Evolutionary conservation across 2,329 filamentous ascomycete species (phyloP), one percentile per base, ranked within the genome.

Genomic region (Dothideomycetes sp.): DNA sequence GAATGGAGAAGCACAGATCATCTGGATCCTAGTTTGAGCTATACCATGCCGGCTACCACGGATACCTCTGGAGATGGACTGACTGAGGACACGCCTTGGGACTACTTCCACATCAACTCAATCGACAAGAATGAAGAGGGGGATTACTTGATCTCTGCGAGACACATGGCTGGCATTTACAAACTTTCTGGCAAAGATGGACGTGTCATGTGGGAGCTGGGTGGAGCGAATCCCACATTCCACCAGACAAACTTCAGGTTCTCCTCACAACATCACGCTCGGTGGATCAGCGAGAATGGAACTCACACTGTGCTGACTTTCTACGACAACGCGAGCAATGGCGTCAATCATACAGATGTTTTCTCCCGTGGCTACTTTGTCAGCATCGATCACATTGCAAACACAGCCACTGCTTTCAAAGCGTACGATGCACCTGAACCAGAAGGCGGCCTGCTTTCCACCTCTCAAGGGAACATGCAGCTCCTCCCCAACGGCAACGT

Each of bases 1-100:
- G 73, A 78, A 47, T 78, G 74, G 75, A 64, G 63, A 19, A 70
- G 68, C 45, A 55, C 77, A 8, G 71, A 76, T 41, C 69, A 77
- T 52, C 60, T 75, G n/a, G 59, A 64, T 32, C 70, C 69, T 2
- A 60, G 64, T 31, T 64, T 69, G 60, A 59, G 52, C 52, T 57
- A 66, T 55, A 70, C 66, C 27, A 57, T 58, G 41, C 65, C 68
- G 4, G 55, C 53, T 17, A 59, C 62, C 19, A 61, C 58, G 3
- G 59, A 61, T 41, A 61, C 57, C 2, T 58, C 65, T 19, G 68
- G 69, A n/a, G 63, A 66, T 22, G 69, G 67, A 16, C 49, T 69
- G 41, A 56, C 62, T 27, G 60, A 63, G 36, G 52, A 59, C 41
- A 63, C 63, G 12, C 65, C 68, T 2, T 74, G 65, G 60, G 71